Conservation (phyloP, 176 grass and related monocot species). For the Carex kokanica region DNA sequence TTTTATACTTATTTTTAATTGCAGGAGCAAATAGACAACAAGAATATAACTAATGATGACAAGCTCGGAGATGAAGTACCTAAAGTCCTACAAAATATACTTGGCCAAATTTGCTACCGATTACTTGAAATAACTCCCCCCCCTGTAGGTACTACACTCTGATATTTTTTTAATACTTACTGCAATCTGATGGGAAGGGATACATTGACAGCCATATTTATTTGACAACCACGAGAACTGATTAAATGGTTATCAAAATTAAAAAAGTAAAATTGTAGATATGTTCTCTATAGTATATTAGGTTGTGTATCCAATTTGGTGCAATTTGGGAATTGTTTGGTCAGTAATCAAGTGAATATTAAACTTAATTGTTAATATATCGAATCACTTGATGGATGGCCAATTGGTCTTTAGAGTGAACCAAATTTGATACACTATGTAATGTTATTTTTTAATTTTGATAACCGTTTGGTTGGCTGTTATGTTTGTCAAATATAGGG, state of each 20-base stretch:
- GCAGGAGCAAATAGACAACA: conserved; percentile 58
- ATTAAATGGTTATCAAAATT: neutral
- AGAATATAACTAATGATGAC: conserved; percentile 90
- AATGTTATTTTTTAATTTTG: neutral
- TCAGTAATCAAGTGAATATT: neutral
- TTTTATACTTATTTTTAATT: conserved; percentile 28
- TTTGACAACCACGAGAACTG: neutral
- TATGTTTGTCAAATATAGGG: neutral
- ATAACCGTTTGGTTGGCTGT: neutral
- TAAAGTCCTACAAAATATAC: conserved; percentile 68
- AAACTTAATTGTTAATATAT: neutral
- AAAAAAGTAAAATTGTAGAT: neutral
- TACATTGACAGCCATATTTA: neutral
- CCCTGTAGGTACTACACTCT: conserved; percentile 47
- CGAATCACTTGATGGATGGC: neutral
- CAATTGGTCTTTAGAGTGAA: neutral
- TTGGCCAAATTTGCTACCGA: conserved; percentile 67
- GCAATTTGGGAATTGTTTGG: conserved; percentile 2
- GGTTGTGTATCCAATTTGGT: neutral
- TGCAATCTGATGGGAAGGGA: conserved; percentile 4
- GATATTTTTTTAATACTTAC: conserved; percentile 18
- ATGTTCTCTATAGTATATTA: neutral
- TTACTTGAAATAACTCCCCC: conserved; percentile 67
- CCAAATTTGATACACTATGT: neutral
- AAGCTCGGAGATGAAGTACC: conserved; percentile 76